A percentile compares a stretch with the other conserved stretches of the same genome.
Evolutionary conservation across 257 asterid species (phyloP).

Genomic region (Primulina huaijiensis): DNA sequence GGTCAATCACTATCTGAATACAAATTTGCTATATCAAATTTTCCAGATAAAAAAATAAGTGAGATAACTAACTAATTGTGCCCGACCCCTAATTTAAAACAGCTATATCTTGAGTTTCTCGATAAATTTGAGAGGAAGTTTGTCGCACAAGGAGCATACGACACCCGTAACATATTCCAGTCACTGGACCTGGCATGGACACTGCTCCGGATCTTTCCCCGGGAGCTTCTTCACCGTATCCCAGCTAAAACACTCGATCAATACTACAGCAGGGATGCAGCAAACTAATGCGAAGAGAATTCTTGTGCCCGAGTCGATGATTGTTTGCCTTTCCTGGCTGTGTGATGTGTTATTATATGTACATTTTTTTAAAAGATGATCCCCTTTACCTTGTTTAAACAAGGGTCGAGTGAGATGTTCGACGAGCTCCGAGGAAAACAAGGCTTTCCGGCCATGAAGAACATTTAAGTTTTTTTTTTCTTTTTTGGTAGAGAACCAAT

Average conservation of each 20-base stretch:
- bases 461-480: slow-evolving; percentile 36
- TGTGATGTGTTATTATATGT: slow-evolving; percentile 32
- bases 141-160: slow-evolving; percentile 77
- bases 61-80: slow-evolving; percentile 24
- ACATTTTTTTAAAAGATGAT: slow-evolving; percentile 29
- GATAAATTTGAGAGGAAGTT: slow-evolving; percentile 86
- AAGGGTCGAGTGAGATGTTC: slow-evolving; percentile 38
- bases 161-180: slow-evolving; percentile 88
- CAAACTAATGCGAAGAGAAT: slow-evolving; percentile 41
- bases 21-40: not conserved
- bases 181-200: slow-evolving; percentile 99
- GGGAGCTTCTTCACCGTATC: slow-evolving; percentile 96
- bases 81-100: slow-evolving; percentile 18
- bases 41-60: slow-evolving; percentile 7
- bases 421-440: slow-evolving; percentile 35
- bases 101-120: slow-evolving; percentile 77
- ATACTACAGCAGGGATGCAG: slow-evolving; percentile 84
- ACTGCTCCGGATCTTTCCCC: slow-evolving; percentile 90
- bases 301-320: slow-evolving; percentile 30
- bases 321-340: slow-evolving; percentile 33
- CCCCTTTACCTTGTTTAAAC: slow-evolving; percentile 42
- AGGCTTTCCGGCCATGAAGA: slow-evolving; percentile 36
- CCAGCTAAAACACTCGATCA: slow-evolving; percentile 95
- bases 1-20: slow-evolving; percentile 37
- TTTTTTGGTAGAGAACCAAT: slow-evolving; percentile 40